Conservation (phyloP, 306 rosid genomes). For the Rubus parviflorus region DNA sequence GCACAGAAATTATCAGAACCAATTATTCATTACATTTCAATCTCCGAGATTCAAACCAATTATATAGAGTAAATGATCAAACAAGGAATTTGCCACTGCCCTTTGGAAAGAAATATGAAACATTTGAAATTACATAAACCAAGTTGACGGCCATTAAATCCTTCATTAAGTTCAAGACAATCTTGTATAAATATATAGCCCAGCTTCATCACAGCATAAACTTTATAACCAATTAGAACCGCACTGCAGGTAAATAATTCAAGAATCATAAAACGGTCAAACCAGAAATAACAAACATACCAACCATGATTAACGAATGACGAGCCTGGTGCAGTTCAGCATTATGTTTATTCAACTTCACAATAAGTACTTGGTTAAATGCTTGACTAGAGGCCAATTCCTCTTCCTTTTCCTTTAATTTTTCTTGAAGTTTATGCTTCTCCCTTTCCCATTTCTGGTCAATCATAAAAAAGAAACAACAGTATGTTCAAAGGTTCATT, state of each 20-base stretch:
- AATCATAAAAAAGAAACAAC: neutral
- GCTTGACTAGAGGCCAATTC: conserved; percentile 45
- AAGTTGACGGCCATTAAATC: neutral
- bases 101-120: neutral
- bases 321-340: conserved; percentile 77
- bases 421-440: neutral
- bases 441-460: neutral
- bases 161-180: neutral
- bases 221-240: neutral
- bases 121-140: neutral
- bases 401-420: neutral
- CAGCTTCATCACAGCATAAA: neutral
- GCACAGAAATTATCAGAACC: conserved; percentile 2
- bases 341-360: conserved; percentile 55
- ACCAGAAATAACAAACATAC: conserved; percentile 10
- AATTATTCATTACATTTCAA: neutral
- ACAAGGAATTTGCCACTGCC: neutral
- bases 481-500: neutral
- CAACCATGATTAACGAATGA: conserved; percentile 51
- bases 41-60: neutral
- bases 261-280: neutral
- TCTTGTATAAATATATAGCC: no score
- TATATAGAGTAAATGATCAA: neutral
- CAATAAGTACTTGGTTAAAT: conserved; percentile 46
- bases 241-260: neutral